Base-by-base conservation (phyloP, 192 early-diverging fungal genomes). In the Funneliformis mosseae region DNA sequence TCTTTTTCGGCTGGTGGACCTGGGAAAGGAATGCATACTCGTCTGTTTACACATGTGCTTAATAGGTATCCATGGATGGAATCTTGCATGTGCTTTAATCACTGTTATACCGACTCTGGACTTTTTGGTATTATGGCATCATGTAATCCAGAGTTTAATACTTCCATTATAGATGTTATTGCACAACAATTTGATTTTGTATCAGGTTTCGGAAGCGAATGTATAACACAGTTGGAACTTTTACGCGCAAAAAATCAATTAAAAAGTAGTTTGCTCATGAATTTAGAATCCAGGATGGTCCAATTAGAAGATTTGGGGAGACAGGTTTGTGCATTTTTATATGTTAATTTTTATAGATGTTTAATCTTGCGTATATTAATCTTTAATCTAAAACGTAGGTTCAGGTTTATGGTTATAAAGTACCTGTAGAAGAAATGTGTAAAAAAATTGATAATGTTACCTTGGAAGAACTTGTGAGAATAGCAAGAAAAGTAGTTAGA, bases 11-110 rank as follows among this genome's bases (percentile, higher is more conserved):
- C 98, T 0, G 98, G 98, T 77, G 98, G 98, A 9, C 98, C 98
- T 1, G 96, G 97, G 5, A 98, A 99, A 87, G 98, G 98, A 72
- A 98, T 99, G 96, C 97, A 99, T 89, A 97, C 97, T 61, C 91
- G 97, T 5, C 89, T 99, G 42, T 99, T 97, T 83, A 97, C 95
- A 14, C 93, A 96, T 55, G 97, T 99, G 4, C 87, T 99, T 43
- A 98, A 98, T 83, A 94, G 95, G 79, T 92, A 96, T 84, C 90
- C 92, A 74, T 99, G 96, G 96, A 92, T 99, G 21, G 98, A 99
- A 83, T 94, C 91, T 11, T 99, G 98, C 86, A 91, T 95, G 85
- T 92, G 92, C 18, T 94, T 98, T 85, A 96, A 96, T 84, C 95
- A 95, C 81, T 93, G 94, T 72, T 98, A 97, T 81, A 92, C 90